Evolutionary conservation across 1,139 yeast genomes (phyloP).

Genomic region (Candida neerlandica): DNA sequence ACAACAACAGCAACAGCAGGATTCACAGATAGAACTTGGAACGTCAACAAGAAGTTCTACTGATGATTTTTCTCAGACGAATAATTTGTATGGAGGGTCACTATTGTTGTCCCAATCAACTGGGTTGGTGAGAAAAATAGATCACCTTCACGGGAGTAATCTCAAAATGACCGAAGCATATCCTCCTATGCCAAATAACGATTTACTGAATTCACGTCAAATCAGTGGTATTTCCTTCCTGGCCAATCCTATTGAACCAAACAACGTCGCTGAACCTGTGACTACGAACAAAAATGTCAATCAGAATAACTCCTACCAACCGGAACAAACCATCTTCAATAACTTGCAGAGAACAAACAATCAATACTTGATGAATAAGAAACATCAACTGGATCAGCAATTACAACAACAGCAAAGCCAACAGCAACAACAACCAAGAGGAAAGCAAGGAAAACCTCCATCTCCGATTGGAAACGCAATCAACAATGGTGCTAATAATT

Average conservation of each 20-base stretch:
- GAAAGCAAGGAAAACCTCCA: slow-evolving; percentile 9
- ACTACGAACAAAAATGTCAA: slow-evolving; percentile 37
- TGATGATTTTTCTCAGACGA: slow-evolving; percentile 31
- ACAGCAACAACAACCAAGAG: slow-evolving; percentile 15
- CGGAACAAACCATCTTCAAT: slow-evolving; percentile 47
- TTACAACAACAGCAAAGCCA: slow-evolving; percentile 15
- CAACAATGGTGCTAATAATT: slow-evolving; percentile 33
- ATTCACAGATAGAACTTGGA: slow-evolving; percentile 5
- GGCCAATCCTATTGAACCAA: slow-evolving; percentile 30
- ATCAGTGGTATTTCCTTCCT: slow-evolving; percentile 41
- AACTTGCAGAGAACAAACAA: slow-evolving; percentile 45
- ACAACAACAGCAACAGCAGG: background rate
- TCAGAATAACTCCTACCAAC: slow-evolving; percentile 45
- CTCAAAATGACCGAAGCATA: slow-evolving; percentile 10
- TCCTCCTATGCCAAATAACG: slow-evolving; percentile 16
- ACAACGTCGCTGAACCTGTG: slow-evolving; percentile 34
- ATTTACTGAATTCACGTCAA: slow-evolving; percentile 23
- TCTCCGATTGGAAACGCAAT: slow-evolving; percentile 14
- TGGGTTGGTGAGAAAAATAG: slow-evolving; percentile 43
- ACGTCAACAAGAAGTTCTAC: slow-evolving; percentile 25
- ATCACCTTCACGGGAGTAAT: slow-evolving; percentile 18
- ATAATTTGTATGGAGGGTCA: slow-evolving; percentile 47
- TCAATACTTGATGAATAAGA: slow-evolving; percentile 32
- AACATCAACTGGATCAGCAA: slow-evolving; percentile 15
- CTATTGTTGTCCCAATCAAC: slow-evolving; percentile 48